Base-by-base conservation (phyloP, 768 basidiomycete genomes). In the Amanita thiersii region DNA sequence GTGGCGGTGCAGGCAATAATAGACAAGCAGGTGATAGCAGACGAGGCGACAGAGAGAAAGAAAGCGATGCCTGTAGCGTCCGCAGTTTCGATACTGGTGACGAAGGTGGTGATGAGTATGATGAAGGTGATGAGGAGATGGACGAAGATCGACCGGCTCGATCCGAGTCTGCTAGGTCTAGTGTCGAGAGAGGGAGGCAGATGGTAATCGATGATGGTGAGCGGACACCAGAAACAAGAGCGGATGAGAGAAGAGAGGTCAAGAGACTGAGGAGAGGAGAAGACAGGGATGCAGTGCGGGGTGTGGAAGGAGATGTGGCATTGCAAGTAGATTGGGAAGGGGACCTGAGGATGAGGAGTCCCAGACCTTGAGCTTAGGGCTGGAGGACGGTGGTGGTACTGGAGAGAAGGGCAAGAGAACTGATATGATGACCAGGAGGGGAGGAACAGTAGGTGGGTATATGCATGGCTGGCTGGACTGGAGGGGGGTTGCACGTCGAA, bases 61-160 rank as follows among this genome's bases (percentile, higher is more conserved):
- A 44, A 45, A 41, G 25, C 17, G 39, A 26, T 28, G 50, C 37
- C 21, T 43, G 42, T 37, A 45, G 44, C 29, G 38, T 45, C 23
- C 7, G 44, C 11, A 45, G 44, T 17, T 38, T 38, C 25, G 42
- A 47, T 36, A 40, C 41, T 1, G 48, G 45, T 35, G 50, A 50
- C 30, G 45, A 45, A 28, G 45, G 34, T 19, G 52, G 45, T 8
- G 49, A 46, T 5, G 43, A 48, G 11, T 56, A 55, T 31, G 49
- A 37, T 15, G 57, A 55, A 19, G 54, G 45, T 10, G 58, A 55
- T 29, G 59, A 43, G 24, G 50, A 54, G 35, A 51, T 42, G 17
- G 53, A 52, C 6, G 47, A 52, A 1, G 52, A 30, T 15, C 48
- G 38, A 14, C 44, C 32, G 43, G 34, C 42, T 36, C 18, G 34